Evolutionary conservation across 495 filamentous ascomycete genomes (phyloP).

Genomic region (Poronia punctata): DNA sequence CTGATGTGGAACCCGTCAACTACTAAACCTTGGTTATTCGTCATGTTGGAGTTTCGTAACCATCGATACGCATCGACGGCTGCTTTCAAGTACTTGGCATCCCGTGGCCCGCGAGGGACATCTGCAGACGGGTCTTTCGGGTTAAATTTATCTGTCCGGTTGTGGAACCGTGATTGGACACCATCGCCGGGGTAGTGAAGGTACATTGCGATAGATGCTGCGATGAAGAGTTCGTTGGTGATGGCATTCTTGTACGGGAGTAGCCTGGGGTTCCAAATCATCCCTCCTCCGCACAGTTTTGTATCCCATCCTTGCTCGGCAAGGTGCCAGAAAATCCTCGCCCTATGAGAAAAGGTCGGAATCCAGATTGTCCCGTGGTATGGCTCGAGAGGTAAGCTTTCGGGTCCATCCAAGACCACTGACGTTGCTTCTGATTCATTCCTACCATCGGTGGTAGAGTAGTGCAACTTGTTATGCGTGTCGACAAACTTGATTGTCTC

Average conservation of each 20-base stretch:
- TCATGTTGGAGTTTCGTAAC: conserved; percentile 77
- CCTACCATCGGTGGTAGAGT: conserved; percentile 5
- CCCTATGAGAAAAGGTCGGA: conserved; percentile 76
- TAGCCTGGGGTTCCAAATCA: conserved; percentile 84
- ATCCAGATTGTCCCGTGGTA: conserved; percentile 77
- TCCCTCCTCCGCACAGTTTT: conserved; percentile 76
- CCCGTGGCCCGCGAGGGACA: conserved; percentile 36
- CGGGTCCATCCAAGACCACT: conserved; percentile 3
- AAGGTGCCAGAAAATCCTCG: conserved; percentile 83
- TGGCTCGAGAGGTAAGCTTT: conserved; percentile 17
- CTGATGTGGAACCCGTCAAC: conserved; percentile 88
- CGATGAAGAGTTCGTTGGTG: conserved; percentile 86
- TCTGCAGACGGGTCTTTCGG: neutral
- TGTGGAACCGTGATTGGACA: conserved; percentile 60
- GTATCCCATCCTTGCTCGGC: conserved; percentile 76
- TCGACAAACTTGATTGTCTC: conserved; percentile 72
- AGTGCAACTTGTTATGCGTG: conserved; percentile 38
- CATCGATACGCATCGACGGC: conserved; percentile 77
- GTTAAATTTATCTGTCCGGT: neutral
- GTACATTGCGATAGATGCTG: conserved; percentile 84
- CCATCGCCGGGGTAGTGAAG: conserved; percentile 77
- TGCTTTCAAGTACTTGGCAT: conserved; percentile 58
- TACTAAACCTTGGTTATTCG: conserved; percentile 68
- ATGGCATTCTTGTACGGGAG: conserved; percentile 94
- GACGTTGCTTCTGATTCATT: neutral